phyloP scores from a whole-genome alignment of 2,329 filamentous ascomycete species.

The Venturiaceae sp. region DNA sequence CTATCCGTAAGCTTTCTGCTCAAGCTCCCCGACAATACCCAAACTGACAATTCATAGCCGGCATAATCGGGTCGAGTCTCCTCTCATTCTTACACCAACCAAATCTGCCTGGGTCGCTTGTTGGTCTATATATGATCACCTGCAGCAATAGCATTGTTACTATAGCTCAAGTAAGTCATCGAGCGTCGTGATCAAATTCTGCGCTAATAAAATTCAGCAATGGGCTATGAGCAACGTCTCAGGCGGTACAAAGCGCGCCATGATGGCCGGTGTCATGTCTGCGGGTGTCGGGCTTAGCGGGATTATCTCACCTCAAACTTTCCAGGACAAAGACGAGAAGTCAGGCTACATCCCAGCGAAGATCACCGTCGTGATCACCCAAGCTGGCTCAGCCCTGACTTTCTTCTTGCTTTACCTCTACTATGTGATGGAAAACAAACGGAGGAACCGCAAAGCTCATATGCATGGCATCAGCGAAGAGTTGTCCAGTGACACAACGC shows the following conservation, averaged over 20 bases:
- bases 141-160: not conserved
- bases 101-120: not conserved
- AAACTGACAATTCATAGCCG: conserved; percentile 18
- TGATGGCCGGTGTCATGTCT: not conserved
- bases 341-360: not conserved
- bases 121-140: conserved; percentile 1
- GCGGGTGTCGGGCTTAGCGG: not conserved
- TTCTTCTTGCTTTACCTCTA: not conserved
- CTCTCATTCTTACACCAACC: conserved; percentile 35
- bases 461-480: not conserved
- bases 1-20: not conserved
- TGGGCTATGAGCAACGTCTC: conserved; percentile 4
- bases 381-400: not conserved
- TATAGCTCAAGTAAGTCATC: not conserved
- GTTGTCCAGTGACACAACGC: not conserved
- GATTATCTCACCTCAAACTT: conserved; percentile 4
- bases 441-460: not conserved
- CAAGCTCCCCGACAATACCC: no score
- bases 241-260: conserved; percentile 2
- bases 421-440: not conserved
- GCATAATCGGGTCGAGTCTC: conserved; percentile 64
- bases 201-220: not conserved
- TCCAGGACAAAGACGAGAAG: not conserved
- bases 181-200: not conserved
- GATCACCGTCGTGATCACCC: conserved; percentile 13